phyloP scores from a whole-genome alignment of 331 rosid species.

The Pyrus hybrid region DNA sequence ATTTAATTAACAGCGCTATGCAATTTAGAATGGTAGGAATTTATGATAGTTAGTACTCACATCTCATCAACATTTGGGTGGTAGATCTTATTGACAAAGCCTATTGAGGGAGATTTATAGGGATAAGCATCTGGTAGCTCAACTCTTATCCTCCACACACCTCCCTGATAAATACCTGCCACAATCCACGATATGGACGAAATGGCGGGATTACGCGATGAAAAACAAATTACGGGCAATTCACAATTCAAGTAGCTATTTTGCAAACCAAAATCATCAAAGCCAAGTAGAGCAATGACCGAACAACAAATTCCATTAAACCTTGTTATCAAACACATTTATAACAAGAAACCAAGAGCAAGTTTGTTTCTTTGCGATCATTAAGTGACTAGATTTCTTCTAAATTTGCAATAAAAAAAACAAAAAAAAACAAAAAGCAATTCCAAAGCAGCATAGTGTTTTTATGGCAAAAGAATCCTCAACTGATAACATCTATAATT shows the following conservation, averaged over 20 bases:
- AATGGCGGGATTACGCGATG: not conserved
- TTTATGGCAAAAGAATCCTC: not conserved
- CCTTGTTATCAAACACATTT: not conserved
- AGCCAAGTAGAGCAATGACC: constrained; percentile 6
- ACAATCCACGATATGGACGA: constrained; percentile 17
- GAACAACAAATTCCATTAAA: constrained; percentile 1
- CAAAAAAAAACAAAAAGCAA: not conserved
- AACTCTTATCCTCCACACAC: constrained; percentile 90
- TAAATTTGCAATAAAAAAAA: constrained; percentile 15
- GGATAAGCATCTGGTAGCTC: constrained; percentile 99
- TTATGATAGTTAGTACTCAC: constrained; percentile 44
- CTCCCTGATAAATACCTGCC: constrained; percentile 80
- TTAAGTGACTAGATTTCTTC: not conserved
- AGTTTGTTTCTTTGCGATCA: not conserved
- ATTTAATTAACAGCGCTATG: constrained; percentile 2
- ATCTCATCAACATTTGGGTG: constrained; percentile 97
- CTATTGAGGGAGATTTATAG: constrained; percentile 92
- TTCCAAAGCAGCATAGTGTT: not conserved
- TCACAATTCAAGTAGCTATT: not conserved
- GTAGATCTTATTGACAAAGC: constrained; percentile 83
- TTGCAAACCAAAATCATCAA: not conserved
- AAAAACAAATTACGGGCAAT: not conserved
- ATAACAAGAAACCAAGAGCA: constrained; percentile 13
- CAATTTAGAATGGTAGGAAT: not conserved
- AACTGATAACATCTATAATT: constrained; percentile 18